Percentiles rank a stretch among this genome's conserved stretches.
Conservation (phyloP, 768 basidiomycete genomes). For the Suillus alpinus region DNA sequence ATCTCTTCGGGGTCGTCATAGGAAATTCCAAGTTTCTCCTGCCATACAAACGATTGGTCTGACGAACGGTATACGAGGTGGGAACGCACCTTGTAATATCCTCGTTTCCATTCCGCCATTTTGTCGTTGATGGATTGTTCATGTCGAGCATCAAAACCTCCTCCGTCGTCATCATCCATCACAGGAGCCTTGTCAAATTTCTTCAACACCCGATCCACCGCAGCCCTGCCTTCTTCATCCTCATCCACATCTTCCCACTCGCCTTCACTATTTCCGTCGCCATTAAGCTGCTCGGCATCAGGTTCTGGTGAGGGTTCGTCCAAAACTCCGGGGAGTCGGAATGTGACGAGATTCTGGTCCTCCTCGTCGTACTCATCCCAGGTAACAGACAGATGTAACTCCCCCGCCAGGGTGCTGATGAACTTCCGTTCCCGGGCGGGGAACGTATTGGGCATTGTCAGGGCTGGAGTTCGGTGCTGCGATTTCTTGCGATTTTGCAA, state of each 20-base stretch:
- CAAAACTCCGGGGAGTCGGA: conserved; percentile 51
- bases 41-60: conserved; percentile 5
- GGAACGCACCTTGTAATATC: conserved; percentile 75
- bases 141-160: conserved; percentile 76
- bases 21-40: conserved; percentile 88
- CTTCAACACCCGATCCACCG: conserved; percentile 76
- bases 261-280: conserved; percentile 51
- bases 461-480: conserved; percentile 34
- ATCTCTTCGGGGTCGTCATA: conserved; percentile 68
- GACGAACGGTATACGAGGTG: conserved; percentile 7
- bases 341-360: conserved; percentile 73
- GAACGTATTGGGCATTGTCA: conserved; percentile 77
- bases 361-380: conserved; percentile 95
- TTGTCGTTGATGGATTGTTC: conserved; percentile 73
- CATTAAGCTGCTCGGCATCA: conserved; percentile 35
- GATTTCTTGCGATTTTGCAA: conserved; percentile 36
- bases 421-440: conserved; percentile 80
- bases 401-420: conserved; percentile 69
- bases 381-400: conserved; percentile 73
- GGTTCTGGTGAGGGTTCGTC: conserved; percentile 32
- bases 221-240: conserved; percentile 67
- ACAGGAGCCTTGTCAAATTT: conserved; percentile 90
- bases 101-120: conserved; percentile 90
- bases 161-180: conserved; percentile 64
- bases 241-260: conserved; percentile 49